phyloP scores from a whole-genome alignment of 331 rosid species.

The Malus hybrid region DNA sequence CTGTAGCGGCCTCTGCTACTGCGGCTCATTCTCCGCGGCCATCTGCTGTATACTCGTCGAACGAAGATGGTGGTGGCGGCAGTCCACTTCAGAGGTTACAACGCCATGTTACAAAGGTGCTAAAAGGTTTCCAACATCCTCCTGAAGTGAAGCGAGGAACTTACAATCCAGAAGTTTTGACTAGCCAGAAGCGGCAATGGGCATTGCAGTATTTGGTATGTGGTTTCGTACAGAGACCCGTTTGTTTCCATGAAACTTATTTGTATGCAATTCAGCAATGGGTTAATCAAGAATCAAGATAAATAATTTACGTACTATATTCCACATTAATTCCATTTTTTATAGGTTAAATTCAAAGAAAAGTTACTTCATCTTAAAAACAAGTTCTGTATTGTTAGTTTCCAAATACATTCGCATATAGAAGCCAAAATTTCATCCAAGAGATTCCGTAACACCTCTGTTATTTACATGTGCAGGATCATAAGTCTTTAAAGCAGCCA shows the following conservation, averaged over 20 bases:
- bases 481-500: conserved; percentile 81
- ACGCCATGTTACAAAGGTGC: conserved; percentile 48
- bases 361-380: background rate
- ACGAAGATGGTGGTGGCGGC: conserved; percentile 45
- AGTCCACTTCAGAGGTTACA: conserved; percentile 68
- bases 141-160: conserved; percentile 43
- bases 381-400: background rate
- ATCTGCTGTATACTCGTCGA: conserved; percentile 52
- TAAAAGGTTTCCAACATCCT: conserved; percentile 70
- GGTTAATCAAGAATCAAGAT: conserved; percentile 1
- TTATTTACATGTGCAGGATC: conserved; percentile 60
- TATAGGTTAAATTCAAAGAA: background rate
- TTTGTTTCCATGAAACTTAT: background rate
- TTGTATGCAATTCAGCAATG: background rate
- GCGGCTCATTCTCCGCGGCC: conserved; percentile 51
- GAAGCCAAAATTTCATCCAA: background rate
- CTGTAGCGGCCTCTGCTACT: conserved; percentile 55
- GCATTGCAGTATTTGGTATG: conserved; percentile 72
- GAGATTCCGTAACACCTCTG: conserved; percentile 26
- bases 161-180: conserved; percentile 88
- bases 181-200: conserved; percentile 97
- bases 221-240: background rate
- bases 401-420: background rate
- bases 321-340: background rate
- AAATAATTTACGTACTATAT: background rate